These are phyloP conservation scores for Kalmusia sp. DNA, from an alignment of 2,329 filamentous ascomycete genomes.

Conservation along the genomic window DNA sequence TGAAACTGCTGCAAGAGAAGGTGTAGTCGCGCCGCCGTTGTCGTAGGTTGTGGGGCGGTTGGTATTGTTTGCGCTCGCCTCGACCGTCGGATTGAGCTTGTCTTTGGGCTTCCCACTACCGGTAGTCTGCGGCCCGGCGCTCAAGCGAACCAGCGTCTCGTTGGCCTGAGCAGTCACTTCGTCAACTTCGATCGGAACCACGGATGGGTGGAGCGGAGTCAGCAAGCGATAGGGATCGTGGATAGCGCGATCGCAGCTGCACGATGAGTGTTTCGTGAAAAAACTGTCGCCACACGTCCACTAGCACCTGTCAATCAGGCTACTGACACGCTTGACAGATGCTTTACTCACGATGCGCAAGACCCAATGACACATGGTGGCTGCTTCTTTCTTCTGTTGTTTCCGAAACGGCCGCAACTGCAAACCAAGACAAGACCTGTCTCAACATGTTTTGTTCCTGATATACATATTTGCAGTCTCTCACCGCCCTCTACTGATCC, in stretches of 20 bases:
- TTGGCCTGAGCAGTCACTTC: neutral
- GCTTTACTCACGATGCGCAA: conserved; percentile 25
- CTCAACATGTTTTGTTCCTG: neutral
- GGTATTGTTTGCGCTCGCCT: neutral
- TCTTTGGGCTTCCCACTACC: neutral
- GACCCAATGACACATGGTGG: conserved; percentile 36
- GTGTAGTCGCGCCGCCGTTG: neutral
- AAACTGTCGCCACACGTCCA: conserved; percentile 36
- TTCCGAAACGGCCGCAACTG: neutral
- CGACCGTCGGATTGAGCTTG: neutral
- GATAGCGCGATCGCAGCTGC: conserved; percentile 32
- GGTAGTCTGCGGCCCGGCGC: conserved; percentile 3
- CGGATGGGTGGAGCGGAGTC: conserved; percentile 32
- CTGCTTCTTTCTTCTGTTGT: neutral
- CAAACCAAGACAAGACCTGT: neutral
- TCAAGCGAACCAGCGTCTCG: conserved; percentile 2
- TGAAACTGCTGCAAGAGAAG: neutral
- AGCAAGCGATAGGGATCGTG: conserved; percentile 23
- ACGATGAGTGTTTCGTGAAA: conserved; percentile 35
- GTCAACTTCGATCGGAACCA: conserved; percentile 15
- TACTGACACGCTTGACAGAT: neutral
- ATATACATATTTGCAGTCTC: too few species aligned
- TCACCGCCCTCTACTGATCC: neutral
- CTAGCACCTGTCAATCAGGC: conserved; percentile 17
- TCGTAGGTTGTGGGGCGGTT: neutral